Conservation (phyloP, 169 alveolate species). For the Cryptosporidium felis region DNA sequence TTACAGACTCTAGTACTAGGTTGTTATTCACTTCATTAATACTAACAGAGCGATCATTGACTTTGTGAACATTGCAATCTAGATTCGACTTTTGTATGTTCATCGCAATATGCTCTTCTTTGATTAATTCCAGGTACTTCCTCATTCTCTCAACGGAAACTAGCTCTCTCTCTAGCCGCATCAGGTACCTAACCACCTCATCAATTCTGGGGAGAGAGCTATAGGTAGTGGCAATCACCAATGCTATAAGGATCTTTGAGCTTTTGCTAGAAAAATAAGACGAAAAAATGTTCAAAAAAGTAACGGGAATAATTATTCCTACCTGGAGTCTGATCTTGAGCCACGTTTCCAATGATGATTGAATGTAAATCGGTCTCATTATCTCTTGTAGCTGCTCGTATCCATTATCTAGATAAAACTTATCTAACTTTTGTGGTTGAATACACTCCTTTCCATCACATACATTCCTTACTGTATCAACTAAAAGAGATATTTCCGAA, state of each 20-base stretch:
- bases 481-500: slow-evolving; percentile 39
- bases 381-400: slow-evolving; percentile 40
- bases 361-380: slow-evolving; percentile 45
- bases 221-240: slow-evolving; percentile 42
- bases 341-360: slow-evolving; percentile 55
- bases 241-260: slow-evolving; percentile 9
- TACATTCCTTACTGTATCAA: slow-evolving; percentile 48
- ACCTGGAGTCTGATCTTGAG: slow-evolving; percentile 46
- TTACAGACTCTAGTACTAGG: slow-evolving; percentile 33
- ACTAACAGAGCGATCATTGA: no score
- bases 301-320: slow-evolving; percentile 49
- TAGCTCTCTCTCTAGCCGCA: slow-evolving; percentile 53
- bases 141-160: slow-evolving; percentile 65
- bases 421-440: slow-evolving; percentile 36
- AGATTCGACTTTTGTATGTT: no score
- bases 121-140: slow-evolving; percentile 25
- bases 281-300: slow-evolving; percentile 39
- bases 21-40: no score
- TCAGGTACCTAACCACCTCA: slow-evolving; percentile 60
- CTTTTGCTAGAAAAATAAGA: slow-evolving; percentile 5
- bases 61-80: no score
- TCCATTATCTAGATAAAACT: slow-evolving; percentile 39
- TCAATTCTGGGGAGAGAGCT: slow-evolving; percentile 51
- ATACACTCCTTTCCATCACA: slow-evolving; percentile 68
- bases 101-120: not conserved